These are phyloP conservation scores for Rhodomyrtus tomentosa DNA, from an alignment of 345 rosid species.

Conservation along the genomic window DNA sequence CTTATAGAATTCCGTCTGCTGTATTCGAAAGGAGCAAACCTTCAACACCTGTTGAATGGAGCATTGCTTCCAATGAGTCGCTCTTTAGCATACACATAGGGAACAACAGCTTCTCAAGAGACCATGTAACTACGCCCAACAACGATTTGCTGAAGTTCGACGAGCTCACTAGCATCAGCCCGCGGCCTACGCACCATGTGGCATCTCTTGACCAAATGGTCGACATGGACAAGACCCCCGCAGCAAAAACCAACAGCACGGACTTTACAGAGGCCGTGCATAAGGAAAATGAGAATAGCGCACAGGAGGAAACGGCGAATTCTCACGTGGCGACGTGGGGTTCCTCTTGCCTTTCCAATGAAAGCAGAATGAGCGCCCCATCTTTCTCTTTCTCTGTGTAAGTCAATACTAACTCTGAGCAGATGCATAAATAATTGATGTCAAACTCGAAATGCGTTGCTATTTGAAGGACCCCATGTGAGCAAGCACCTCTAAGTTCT, in stretches of 20 bases:
- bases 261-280: background rate
- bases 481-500: background rate
- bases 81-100: constrained; percentile 66
- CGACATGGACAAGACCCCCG: background rate
- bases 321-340: constrained; percentile 12
- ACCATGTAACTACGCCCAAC: background rate
- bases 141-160: constrained; percentile 8
- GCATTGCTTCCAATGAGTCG: constrained; percentile 51
- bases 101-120: constrained; percentile 37
- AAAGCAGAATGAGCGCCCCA: constrained; percentile 21
- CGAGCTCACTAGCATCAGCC: constrained; percentile 24
- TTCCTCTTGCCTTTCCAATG: constrained; percentile 29
- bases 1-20: constrained; percentile 42
- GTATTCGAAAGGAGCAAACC: constrained; percentile 37
- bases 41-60: constrained; percentile 43
- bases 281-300: background rate
- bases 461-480: background rate
- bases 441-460: background rate
- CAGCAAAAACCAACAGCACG: background rate
- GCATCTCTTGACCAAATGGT: background rate
- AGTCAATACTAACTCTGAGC: constrained; percentile 2
- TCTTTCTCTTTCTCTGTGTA: constrained; percentile 58
- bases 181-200: constrained; percentile 12
- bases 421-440: background rate
- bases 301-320: background rate